Evolutionary conservation across 345 rosid genomes (phyloP).

Genomic region (Boechera stricta): DNA sequence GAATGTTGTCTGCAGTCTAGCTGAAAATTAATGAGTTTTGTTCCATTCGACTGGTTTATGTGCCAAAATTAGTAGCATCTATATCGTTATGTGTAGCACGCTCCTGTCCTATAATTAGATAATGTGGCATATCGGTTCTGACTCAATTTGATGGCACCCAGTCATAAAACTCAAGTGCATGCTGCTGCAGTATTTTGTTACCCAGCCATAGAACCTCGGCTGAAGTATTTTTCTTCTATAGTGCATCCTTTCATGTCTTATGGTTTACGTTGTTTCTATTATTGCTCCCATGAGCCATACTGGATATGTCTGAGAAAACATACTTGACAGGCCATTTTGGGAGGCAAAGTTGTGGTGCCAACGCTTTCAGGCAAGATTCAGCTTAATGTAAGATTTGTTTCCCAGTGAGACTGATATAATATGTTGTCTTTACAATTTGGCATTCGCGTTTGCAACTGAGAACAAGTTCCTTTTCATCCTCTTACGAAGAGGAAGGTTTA

Average conservation of each 20-base stretch:
- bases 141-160: constrained; percentile 16
- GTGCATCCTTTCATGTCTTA: constrained; percentile 24
- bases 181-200: not conserved
- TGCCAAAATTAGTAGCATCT: constrained; percentile 16
- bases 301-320: constrained; percentile 19
- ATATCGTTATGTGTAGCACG: constrained; percentile 6
- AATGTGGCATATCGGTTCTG: constrained; percentile 7
- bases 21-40: constrained; percentile 22
- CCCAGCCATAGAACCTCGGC: constrained; percentile 4
- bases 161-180: constrained; percentile 22
- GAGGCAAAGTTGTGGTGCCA: constrained; percentile 84
- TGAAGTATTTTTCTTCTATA: constrained; percentile 1
- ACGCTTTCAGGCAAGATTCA: constrained; percentile 70
- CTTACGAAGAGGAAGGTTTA: constrained; percentile 12
- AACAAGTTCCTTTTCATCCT: constrained; percentile 17
- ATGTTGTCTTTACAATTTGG: constrained; percentile 6
- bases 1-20: constrained; percentile 11
- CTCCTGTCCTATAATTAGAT: constrained; percentile 25
- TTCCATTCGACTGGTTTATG: constrained; percentile 8
- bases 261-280: constrained; percentile 27
- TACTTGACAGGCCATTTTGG: constrained; percentile 82
- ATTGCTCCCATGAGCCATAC: constrained; percentile 14
- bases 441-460: constrained; percentile 10
- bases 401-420: constrained; percentile 11
- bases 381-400: constrained; percentile 59